These are phyloP conservation scores for Magnusiomyces ingens DNA, from an alignment of 1,139 yeast species.

Conservation along the genomic window DNA sequence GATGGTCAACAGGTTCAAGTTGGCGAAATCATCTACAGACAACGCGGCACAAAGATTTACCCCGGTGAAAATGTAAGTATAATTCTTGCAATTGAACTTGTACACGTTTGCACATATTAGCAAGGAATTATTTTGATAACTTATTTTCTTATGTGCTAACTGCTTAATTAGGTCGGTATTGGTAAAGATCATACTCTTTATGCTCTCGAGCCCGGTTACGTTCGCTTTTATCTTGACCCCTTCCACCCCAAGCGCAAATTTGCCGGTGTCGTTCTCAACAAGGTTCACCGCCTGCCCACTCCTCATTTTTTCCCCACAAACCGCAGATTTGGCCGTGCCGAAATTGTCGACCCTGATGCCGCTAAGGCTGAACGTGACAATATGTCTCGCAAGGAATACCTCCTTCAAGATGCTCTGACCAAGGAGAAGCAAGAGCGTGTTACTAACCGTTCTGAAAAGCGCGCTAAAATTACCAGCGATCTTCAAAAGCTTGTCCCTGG, in stretches of 20 bases:
- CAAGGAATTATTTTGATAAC: not conserved
- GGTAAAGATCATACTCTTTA: constrained; percentile 92
- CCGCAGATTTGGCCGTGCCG: constrained; percentile 73
- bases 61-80: constrained; percentile 70
- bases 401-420: constrained; percentile 48
- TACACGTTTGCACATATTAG: not conserved
- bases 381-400: constrained; percentile 56
- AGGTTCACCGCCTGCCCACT: constrained; percentile 64
- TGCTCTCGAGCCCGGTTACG: constrained; percentile 90
- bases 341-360: constrained; percentile 44
- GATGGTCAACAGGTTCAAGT: constrained; percentile 63
- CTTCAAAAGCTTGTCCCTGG: constrained; percentile 26
- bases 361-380: constrained; percentile 52
- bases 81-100: constrained; percentile 21
- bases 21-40: constrained; percentile 91
- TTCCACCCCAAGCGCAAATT: constrained; percentile 90
- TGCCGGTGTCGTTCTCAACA: constrained; percentile 75
- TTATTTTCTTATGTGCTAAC: not conserved
- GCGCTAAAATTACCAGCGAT: constrained; percentile 27
- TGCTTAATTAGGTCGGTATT: constrained; percentile 41
- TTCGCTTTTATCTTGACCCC: constrained; percentile 89
- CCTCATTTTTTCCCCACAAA: constrained; percentile 83
- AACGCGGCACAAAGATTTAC: constrained; percentile 91
- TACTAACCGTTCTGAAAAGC: constrained; percentile 33
- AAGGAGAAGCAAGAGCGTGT: constrained; percentile 38